These are phyloP conservation scores for Leishmania arabica DNA, from an alignment of 208 protist species.

Conservation along the genomic window DNA sequence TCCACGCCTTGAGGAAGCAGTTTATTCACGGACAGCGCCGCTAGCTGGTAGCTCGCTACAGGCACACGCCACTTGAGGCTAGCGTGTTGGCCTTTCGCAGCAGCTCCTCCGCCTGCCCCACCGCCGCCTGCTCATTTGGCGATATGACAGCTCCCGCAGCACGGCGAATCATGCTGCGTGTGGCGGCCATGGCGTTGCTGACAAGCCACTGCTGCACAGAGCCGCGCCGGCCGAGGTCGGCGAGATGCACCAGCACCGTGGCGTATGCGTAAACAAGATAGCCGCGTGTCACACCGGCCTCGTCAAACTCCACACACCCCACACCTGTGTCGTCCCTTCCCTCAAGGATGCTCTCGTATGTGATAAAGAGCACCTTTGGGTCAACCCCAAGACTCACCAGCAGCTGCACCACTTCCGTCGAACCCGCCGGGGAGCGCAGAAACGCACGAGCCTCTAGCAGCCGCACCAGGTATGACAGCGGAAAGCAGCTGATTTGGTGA, in stretches of 20 bases:
- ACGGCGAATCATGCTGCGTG: constrained; percentile 25
- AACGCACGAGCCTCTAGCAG: constrained; percentile 67
- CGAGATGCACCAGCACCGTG: constrained; percentile 47
- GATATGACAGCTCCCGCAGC: constrained; percentile 7
- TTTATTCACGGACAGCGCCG: not conserved
- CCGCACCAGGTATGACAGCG: constrained; percentile 68
- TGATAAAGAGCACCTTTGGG: constrained; percentile 63
- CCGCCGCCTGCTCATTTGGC: constrained; percentile 12
- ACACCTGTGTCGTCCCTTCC: constrained; percentile 48
- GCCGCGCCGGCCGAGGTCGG: constrained; percentile 41
- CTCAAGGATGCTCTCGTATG: constrained; percentile 61
- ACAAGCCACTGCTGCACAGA: constrained; percentile 37
- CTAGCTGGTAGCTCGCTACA: not conserved
- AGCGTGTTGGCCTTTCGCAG: constrained; percentile 22
- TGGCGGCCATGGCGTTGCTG: constrained; percentile 24
- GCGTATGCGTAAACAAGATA: constrained; percentile 74
- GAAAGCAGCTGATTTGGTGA: constrained; percentile 51
- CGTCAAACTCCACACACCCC: constrained; percentile 27
- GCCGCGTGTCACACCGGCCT: constrained; percentile 28
- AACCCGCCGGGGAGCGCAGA: constrained; percentile 42
- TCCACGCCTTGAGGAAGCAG: not conserved
- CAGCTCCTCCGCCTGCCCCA: constrained; percentile 25
- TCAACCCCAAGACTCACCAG: constrained; percentile 72
- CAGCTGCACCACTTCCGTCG: constrained; percentile 52
- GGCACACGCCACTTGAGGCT: not conserved